phyloP scores from a whole-genome alignment of 306 rosid species.

The Quercus engelmannii region DNA sequence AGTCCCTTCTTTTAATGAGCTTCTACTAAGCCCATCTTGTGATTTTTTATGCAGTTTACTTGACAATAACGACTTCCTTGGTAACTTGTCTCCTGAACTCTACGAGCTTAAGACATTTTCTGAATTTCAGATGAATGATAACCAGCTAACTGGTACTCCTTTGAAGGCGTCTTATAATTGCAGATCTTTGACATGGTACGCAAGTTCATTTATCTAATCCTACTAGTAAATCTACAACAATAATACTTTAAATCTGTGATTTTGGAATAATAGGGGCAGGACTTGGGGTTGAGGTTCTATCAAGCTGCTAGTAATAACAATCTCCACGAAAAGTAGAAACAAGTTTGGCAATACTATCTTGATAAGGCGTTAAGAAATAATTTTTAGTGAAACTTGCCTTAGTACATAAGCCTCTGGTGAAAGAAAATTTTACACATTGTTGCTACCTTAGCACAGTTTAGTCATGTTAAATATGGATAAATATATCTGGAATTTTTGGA shows the following conservation, averaged over 20 bases:
- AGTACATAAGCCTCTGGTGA: neutral
- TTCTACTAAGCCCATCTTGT: neutral
- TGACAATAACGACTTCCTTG: constrained; percentile 55
- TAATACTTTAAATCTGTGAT: neutral
- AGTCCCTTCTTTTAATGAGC: neutral
- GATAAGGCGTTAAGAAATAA: neutral
- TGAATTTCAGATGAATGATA: constrained; percentile 38
- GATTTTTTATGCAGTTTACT: constrained; percentile 48
- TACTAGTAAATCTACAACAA: neutral
- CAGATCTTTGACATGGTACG: constrained; percentile 36
- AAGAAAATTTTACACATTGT: neutral
- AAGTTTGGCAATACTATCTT: neutral
- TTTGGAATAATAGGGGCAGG: neutral
- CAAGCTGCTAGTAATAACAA: neutral
- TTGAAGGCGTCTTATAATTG: constrained; percentile 13
- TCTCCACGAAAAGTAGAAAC: neutral
- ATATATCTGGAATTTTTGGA: too few relatives aligned
- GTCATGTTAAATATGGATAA: neutral
- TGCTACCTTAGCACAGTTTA: neutral
- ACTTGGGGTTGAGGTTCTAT: neutral
- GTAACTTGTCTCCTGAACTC: constrained; percentile 34
- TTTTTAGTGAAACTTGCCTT: neutral
- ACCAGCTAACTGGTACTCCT: constrained; percentile 26
- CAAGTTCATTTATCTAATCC: neutral
- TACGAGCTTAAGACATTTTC: constrained; percentile 35